Evolutionary conservation across 148 eudicot genomes (phyloP).

Genomic region (Rhododendron molle): DNA sequence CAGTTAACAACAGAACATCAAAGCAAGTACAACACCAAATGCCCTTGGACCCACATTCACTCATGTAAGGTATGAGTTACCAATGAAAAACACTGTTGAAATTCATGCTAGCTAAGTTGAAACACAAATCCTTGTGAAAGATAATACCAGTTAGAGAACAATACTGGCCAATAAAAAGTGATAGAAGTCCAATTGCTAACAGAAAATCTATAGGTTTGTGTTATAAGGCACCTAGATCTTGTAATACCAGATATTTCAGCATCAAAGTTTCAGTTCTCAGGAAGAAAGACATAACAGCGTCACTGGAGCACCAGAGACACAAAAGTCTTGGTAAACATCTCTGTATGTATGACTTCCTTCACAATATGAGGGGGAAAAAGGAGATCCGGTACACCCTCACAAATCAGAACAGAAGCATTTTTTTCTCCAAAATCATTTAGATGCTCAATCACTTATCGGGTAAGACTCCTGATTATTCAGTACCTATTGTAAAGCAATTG

Average conservation of each 20-base stretch:
- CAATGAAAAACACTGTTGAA: background rate
- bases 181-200: background rate
- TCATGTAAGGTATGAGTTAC: background rate
- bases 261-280: background rate
- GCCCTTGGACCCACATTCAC: background rate
- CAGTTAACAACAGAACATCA: background rate
- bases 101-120: background rate
- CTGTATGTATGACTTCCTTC: background rate
- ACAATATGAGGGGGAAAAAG: background rate
- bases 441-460: background rate
- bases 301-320: background rate
- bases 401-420: background rate
- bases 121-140: background rate
- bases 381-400: background rate
- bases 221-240: background rate
- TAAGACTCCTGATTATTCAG: background rate
- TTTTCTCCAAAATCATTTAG: background rate
- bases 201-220: background rate
- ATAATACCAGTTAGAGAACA: background rate
- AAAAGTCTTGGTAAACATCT: background rate
- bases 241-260: background rate
- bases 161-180: background rate
- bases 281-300: background rate
- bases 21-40: background rate
- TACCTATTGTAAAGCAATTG: background rate